Base-by-base conservation (phyloP, 2,329 filamentous ascomycete species). In the Corinectria fuckeliana region DNA sequence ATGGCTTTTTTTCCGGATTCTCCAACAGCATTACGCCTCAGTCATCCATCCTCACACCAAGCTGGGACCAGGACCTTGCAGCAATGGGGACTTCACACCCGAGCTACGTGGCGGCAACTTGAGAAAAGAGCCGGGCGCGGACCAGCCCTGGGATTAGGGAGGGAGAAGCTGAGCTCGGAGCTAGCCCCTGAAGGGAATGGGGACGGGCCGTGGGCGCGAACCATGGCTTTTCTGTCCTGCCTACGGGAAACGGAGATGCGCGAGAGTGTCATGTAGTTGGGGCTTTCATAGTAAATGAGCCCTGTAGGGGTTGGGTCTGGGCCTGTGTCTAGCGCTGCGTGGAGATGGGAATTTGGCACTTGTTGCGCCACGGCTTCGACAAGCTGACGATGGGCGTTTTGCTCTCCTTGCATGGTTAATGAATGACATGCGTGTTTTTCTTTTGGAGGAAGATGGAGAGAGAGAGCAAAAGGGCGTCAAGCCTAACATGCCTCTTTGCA, bases 131-230 rank as follows among this genome's bases (percentile, higher is more conserved):
- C 48, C 48, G 41, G n/a, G 14, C 26, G 38, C 26, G 32, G 44
- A 56, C 50, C 56, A 58, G 56, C 50, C 56, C 44, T 54, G 50
- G 39, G 45, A 54, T 44, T 25, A 53, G 32, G 23, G 48, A 49
- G 38, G 10, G 30, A 28, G 20, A 32, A 47, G 56, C 26, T 42
- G 32, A 52, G 38, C 25, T n/a, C n/a, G n/a, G n/a, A n/a, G n/a
- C 2, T 34, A 4, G 26, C 26, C 30, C 39, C 50, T n/a, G n/a
- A 53, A 52, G 32, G 36, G 18, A 6, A 36, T 4, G 50, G 18
- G 14, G 30, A 23, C 13, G 44, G 25, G 14, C 14, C 21, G n/a
- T n/a, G n/a, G n/a, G n/a, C n/a, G n/a, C n/a, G n/a, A 25, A 26
- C n/a, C 21, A 45, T 14, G 9, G 41, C 41, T 4, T 26, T 14